These are phyloP conservation scores for Phellopilus nigrolimitatus DNA, from an alignment of 1,284 basidiomycete genomes.

Conservation along the genomic window DNA sequence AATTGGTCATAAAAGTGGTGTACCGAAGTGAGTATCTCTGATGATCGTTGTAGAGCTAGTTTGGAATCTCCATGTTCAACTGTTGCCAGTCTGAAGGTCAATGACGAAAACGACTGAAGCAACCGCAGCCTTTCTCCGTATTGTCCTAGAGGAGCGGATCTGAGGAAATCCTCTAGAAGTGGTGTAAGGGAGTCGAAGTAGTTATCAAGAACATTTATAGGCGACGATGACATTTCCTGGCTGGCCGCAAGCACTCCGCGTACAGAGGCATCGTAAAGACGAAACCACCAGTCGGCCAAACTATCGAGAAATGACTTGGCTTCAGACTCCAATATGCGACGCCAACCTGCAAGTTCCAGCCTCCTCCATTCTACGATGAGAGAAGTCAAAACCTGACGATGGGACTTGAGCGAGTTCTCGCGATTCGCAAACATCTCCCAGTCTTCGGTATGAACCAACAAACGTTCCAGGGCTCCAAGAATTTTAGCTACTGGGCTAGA, in stretches of 20 bases:
- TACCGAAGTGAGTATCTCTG: conserved; percentile 38
- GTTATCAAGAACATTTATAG: conserved; percentile 32
- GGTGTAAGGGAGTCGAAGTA: conserved; percentile 73
- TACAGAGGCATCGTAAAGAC: conserved; percentile 78
- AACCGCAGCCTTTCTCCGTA: conserved; percentile 69
- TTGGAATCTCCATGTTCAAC: conserved; percentile 27
- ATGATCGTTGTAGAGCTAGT: conserved; percentile 28
- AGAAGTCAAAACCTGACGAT: conserved; percentile 63
- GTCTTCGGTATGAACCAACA: conserved; percentile 87
- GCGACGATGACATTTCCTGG: conserved; percentile 33
- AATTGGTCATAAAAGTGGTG: conserved; percentile 68
- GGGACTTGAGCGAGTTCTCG: conserved; percentile 71
- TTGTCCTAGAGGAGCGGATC: conserved; percentile 79
- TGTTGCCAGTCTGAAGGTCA: conserved; percentile 35
- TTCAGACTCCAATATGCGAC: conserved; percentile 74
- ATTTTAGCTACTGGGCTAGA: conserved; percentile 80
- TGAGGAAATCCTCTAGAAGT: conserved; percentile 81
- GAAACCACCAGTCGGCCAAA: conserved; percentile 89
- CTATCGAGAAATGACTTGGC: conserved; percentile 53
- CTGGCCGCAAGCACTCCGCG: conserved; percentile 56
- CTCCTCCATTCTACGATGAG: conserved; percentile 91
- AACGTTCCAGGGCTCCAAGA: conserved; percentile 80
- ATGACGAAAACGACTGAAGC: conserved; percentile 64
- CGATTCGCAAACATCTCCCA: conserved; percentile 95
- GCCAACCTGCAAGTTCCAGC: conserved; percentile 88